Evolutionary conservation across 495 filamentous ascomycete genomes (phyloP).

Genomic region (Talaromyces thailandensis): DNA sequence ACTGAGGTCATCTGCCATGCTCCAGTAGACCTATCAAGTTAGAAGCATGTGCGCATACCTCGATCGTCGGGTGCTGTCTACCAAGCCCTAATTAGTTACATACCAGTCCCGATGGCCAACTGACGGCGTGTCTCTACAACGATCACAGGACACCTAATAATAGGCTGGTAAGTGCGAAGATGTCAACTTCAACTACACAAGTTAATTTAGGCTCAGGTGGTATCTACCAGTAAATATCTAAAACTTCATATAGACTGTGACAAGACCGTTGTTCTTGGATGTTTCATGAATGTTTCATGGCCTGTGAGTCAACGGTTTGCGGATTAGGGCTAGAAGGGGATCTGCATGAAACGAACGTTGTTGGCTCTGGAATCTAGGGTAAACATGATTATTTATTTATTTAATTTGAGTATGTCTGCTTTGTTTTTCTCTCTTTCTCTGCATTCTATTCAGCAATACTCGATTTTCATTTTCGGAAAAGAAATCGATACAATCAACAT

Average conservation of each 20-base stretch:
- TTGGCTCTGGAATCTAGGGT: background rate
- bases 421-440: slow-evolving; percentile 3
- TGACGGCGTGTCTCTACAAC: background rate
- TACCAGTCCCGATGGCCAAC: background rate
- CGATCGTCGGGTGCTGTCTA: background rate
- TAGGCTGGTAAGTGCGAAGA: background rate
- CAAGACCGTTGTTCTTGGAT: background rate
- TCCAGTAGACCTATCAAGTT: background rate
- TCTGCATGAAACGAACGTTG: background rate
- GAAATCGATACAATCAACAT: background rate
- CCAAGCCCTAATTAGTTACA: background rate
- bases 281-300: background rate
- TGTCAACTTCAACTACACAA: background rate
- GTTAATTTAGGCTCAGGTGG: background rate
- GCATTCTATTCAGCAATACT: background rate
- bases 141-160: background rate
- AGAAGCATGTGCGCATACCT: background rate
- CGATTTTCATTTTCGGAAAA: slow-evolving; percentile 1
- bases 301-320: background rate
- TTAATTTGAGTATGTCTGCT: background rate
- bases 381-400: background rate
- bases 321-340: background rate
- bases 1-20: background rate
- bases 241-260: background rate
- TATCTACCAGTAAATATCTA: background rate